A percentile compares a stretch with the other conserved stretches of the same genome.
Conservation (phyloP, 768 basidiomycete species). For the Dictyophora rubrovolvata region DNA sequence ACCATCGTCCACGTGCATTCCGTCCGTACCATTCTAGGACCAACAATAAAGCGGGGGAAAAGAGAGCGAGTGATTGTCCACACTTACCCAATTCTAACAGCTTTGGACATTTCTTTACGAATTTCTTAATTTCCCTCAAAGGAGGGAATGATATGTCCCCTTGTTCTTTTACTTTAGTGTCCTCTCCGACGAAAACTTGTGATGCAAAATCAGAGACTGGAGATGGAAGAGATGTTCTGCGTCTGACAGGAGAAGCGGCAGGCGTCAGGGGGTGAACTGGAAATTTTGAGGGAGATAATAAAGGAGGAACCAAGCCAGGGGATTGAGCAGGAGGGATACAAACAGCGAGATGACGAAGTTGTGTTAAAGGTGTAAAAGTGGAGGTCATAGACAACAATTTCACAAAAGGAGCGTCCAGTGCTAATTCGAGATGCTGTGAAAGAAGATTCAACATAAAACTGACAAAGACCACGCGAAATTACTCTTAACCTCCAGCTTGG, state of each 20-base stretch:
- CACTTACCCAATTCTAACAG: constrained; percentile 22
- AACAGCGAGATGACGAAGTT: constrained; percentile 22
- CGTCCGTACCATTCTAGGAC: constrained; percentile 27
- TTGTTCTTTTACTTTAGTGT: constrained; percentile 16
- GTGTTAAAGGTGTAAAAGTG: constrained; percentile 21
- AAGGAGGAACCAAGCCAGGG: constrained; percentile 22
- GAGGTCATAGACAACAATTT: constrained; percentile 26
- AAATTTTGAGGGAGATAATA: constrained; percentile 10
- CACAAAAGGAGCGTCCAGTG: constrained; percentile 27
- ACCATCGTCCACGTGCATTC: constrained; percentile 25
- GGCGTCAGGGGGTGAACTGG: constrained; percentile 23
- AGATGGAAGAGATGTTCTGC: constrained; percentile 20
- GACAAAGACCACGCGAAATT: no score
- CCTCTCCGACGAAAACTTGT: constrained; percentile 8
- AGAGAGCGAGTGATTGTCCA: not conserved
- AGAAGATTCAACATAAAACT: not conserved
- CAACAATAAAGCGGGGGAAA: not conserved
- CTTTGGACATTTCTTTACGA: constrained; percentile 27
- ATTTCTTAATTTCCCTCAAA: constrained; percentile 27
- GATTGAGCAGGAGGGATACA: constrained; percentile 22
- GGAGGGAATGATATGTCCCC: constrained; percentile 28
- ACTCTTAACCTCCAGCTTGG: constrained; percentile 20
- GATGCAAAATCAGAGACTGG: constrained; percentile 20
- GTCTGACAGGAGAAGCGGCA: constrained; percentile 22
- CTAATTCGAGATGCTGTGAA: constrained; percentile 20